These are phyloP conservation scores for Canariomyces notabilis DNA, from an alignment of 2,329 filamentous ascomycete genomes.

Conservation along the genomic window DNA sequence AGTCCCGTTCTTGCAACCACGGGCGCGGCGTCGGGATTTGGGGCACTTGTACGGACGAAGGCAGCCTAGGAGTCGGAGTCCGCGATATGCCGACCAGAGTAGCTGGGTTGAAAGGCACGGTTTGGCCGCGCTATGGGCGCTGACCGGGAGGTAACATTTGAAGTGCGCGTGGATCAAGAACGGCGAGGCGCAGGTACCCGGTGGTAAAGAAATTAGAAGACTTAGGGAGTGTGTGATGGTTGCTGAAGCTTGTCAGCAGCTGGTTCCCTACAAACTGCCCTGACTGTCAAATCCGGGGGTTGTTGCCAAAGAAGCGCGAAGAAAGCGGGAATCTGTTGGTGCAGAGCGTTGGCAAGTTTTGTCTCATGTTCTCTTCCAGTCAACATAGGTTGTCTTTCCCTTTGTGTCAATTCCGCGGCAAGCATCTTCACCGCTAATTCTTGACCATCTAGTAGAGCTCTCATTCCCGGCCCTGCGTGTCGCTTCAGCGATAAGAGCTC, in stretches of 20 bases:
- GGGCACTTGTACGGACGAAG: constrained; percentile 29
- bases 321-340: constrained; percentile 30
- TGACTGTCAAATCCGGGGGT: constrained; percentile 24
- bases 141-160: constrained; percentile 33
- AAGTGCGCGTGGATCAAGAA: constrained; percentile 27
- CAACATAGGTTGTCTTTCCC: constrained; percentile 34
- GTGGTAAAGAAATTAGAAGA: no score
- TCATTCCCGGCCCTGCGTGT: no score
- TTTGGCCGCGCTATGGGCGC: constrained; percentile 32
- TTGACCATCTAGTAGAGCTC: constrained; percentile 22
- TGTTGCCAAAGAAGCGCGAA: constrained; percentile 22
- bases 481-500: no score
- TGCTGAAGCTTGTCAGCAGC: constrained; percentile 30
- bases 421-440: constrained; percentile 2
- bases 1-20: constrained; percentile 33
- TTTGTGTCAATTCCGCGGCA: constrained; percentile 28
- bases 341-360: constrained; percentile 31
- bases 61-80: constrained; percentile 28
- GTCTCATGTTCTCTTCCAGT: constrained; percentile 27
- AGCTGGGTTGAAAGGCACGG: constrained; percentile 29
- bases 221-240: constrained; percentile 25
- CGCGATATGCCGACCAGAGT: no score
- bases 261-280: constrained; percentile 24
- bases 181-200: constrained; percentile 13
- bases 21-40: constrained; percentile 26